Evolutionary conservation across 768 basidiomycete species (phyloP), one percentile per base, ranked within the genome.

Genomic region (Pleurotus sapidus): DNA sequence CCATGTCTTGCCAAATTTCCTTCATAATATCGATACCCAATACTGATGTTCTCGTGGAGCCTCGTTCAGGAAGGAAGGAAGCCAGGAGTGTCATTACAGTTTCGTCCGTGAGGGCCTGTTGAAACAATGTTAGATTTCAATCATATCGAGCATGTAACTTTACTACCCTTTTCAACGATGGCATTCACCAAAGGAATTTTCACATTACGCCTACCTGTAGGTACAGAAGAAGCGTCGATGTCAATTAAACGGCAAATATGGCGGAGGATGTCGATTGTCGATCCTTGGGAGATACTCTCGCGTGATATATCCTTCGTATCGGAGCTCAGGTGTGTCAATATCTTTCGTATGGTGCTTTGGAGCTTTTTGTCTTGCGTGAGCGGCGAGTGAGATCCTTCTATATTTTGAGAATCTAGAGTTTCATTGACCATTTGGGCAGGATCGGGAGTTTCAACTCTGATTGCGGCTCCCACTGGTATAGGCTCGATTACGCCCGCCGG

Each of bases 11-110:
- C 65, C 70, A 70, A 5, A 73, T 46, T 0, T 50, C 60, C 5
- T 54, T 49, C 67, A 74, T 67, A 14, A 73, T 54, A 50, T 68
- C 63, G 34, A 63, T 61, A 1, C 72, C 70, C 3, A 75, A 67
- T n/a, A 73, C 58, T 38, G 9, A 37, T 15, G 20, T 27, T 11
- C 7, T 9, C 12, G 27, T n/a, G n/a, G n/a, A n/a, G n/a, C n/a
- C n/a, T 25, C 25, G 2, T 39, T n/a, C 3, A 49, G 54, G 40
- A 60, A 11, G 49, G 55, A 57, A 5, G 46, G 27, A n/a, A 47
- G 18, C 40, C 61, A 25, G 39, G 14, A 18, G 18, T 6, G 34
- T 17, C n/a, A n/a, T n/a, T 39, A 39, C 38, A 37, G 9, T 7
- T 11, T 27, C 14, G 14, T 25, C 6, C 9, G 49, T 40, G 39